Percentiles rank a stretch among this genome's conserved stretches.
These are phyloP conservation scores for Tinospora cordifolia DNA, from an alignment of 164 flowering plant species.

Conservation along the genomic window DNA sequence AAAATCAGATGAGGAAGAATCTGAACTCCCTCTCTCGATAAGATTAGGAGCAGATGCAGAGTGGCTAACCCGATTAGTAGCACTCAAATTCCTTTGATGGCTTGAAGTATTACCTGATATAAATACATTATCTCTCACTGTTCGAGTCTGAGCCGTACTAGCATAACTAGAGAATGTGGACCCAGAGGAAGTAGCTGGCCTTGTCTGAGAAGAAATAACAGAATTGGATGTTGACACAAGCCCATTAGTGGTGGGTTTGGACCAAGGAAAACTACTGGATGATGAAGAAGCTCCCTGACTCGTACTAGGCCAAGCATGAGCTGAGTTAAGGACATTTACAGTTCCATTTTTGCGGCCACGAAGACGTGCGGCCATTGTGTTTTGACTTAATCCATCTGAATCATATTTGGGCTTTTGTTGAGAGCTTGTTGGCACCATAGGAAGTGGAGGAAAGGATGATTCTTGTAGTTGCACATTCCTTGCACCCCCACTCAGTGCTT, in stretches of 20 bases:
- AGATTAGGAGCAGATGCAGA: conserved; percentile 50
- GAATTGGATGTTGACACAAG: conserved; percentile 15
- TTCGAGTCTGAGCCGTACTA: conserved; percentile 19
- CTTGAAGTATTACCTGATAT: conserved; percentile 26
- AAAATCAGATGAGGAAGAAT: conserved; percentile 35
- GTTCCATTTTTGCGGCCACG: conserved; percentile 38
- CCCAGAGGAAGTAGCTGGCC: conserved; percentile 13
- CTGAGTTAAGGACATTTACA: conserved; percentile 25
- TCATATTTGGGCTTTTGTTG: conserved; percentile 28
- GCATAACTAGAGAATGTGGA: conserved; percentile 30
- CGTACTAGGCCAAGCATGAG: conserved; percentile 32
- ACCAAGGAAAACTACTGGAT: conserved; percentile 19
- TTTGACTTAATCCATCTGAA: conserved; percentile 27
- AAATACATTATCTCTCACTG: conserved; percentile 19
- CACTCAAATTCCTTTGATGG: conserved; percentile 24
- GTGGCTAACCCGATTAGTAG: conserved; percentile 31
- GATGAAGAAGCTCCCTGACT: conserved; percentile 25
- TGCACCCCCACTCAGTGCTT: conserved; percentile 52
- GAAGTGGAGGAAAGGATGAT: conserved; percentile 80
- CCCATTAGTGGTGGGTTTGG: conserved; percentile 22
- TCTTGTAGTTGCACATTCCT: conserved; percentile 40
- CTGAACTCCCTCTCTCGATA: conserved; percentile 27
- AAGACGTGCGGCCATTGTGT: conserved; percentile 67
- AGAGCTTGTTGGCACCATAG: conserved; percentile 30
- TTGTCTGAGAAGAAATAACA: conserved; percentile 7